phyloP scores from a whole-genome alignment of 768 basidiomycete genomes.

The Amanita phalloides region DNA sequence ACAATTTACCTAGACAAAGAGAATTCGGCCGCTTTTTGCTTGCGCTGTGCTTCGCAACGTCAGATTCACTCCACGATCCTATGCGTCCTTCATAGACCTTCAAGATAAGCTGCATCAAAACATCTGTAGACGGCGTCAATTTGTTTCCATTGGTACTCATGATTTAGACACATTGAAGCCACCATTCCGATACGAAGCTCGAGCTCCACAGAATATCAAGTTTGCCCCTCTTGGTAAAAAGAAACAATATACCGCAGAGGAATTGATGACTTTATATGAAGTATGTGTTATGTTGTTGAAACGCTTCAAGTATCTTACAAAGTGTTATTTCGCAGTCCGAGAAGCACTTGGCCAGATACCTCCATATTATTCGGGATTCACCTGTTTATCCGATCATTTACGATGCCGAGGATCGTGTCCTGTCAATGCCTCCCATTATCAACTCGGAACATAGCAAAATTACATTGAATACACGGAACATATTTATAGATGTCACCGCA shows the following conservation, averaged over 20 bases:
- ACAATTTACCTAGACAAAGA: constrained; percentile 42
- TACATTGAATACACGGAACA: constrained; percentile 81
- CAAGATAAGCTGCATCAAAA: constrained; percentile 99
- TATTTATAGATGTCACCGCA: constrained; percentile 96
- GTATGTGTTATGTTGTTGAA: constrained; percentile 24
- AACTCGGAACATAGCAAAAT: constrained; percentile 98
- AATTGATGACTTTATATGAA: constrained; percentile 92
- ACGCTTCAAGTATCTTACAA: not conserved
- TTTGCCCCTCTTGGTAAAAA: constrained; percentile 82
- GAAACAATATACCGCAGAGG: constrained; percentile 72
- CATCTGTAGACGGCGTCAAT: constrained; percentile 77
- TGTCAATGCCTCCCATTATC: constrained; percentile 98
- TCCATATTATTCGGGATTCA: constrained; percentile 89
- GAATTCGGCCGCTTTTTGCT: constrained; percentile 85
- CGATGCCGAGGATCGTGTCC: constrained; percentile 75
- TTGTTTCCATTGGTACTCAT: constrained; percentile 96
- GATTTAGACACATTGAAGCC: constrained; percentile 83
- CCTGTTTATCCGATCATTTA: constrained; percentile 98
- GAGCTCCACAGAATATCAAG: constrained; percentile 78
- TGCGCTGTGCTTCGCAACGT: constrained; percentile 86
- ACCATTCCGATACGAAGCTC: constrained; percentile 84
- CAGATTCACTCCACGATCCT: constrained; percentile 79
- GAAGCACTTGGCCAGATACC: constrained; percentile 81
- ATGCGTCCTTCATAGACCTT: constrained; percentile 97
- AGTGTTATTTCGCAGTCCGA: constrained; percentile 51